Evolutionary conservation across 129 eudicot species (phyloP).

Genomic region (Chrysanthemum lavandulifolium): DNA sequence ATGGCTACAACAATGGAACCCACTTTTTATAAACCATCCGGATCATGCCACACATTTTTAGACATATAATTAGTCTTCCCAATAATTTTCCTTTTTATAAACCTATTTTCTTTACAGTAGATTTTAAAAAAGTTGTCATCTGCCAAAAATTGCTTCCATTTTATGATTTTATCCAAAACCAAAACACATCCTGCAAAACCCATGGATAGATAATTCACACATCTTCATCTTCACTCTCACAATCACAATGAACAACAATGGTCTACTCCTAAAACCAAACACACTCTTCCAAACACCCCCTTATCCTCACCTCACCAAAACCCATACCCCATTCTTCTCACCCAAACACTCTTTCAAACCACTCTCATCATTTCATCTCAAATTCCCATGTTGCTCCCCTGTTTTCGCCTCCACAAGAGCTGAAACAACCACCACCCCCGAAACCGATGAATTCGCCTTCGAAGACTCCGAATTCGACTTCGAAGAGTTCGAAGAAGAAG

Average conservation of each 20-base stretch:
- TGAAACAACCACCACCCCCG: conserved; percentile 6
- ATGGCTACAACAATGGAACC: too few species aligned
- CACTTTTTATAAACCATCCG: too few species aligned
- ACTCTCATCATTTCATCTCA: conserved; percentile 23
- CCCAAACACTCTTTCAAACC: conserved; percentile 15
- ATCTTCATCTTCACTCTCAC: conserved; percentile 7
- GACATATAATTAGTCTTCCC: too few species aligned
- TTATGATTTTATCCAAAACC: conserved; percentile 25
- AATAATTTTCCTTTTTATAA: too few species aligned
- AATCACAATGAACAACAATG: conserved; percentile 29
- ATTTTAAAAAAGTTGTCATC: too few species aligned
- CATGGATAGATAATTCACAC: not conserved
- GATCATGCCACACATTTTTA: too few species aligned
- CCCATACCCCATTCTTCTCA: conserved; percentile 29
- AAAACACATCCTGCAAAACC: conserved; percentile 6
- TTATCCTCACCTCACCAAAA: conserved; percentile 28
- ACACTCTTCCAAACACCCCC: conserved; percentile 32
- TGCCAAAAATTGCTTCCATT: not conserved
- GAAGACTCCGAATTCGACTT: conserved; percentile 34
- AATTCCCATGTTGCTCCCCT: conserved; percentile 36
- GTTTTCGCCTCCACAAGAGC: conserved; percentile 42
- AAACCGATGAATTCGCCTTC: conserved; percentile 31
- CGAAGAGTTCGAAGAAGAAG: conserved; percentile 35
- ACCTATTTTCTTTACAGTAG: too few species aligned
- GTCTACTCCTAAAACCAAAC: conserved; percentile 29